A percentile compares a stretch with the other conserved stretches of the same genome.
Conservation (phyloP, 75 land plant species). For the Adiantum capillusveneris region DNA sequence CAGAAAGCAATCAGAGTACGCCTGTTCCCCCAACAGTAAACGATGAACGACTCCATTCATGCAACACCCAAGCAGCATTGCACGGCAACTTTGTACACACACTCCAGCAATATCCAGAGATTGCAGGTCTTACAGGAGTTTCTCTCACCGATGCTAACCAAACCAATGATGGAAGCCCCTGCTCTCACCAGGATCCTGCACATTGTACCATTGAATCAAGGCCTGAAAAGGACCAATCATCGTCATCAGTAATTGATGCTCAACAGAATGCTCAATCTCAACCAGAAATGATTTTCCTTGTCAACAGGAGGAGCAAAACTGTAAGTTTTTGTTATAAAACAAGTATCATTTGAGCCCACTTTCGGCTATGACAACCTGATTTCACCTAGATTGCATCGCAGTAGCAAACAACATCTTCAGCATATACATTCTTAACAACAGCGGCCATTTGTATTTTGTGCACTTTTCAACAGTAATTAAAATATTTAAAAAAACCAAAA, state of each 20-base stretch:
- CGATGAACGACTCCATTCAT: background rate
- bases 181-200: background rate
- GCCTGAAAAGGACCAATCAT: constrained; percentile 16
- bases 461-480: too few relatives aligned
- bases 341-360: background rate
- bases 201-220: background rate
- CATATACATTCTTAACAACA: too few relatives aligned
- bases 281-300: constrained; percentile 25
- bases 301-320: constrained; percentile 29
- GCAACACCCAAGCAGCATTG: background rate
- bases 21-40: background rate
- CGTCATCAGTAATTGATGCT: constrained; percentile 22
- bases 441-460: too few relatives aligned
- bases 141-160: background rate
- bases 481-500: too few relatives aligned
- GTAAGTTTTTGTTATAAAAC: constrained; percentile 1
- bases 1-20: background rate
- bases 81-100: background rate
- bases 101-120: background rate
- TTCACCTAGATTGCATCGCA: too few relatives aligned
- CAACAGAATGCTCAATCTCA: constrained; percentile 7
- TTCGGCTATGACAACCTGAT: background rate
- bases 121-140: background rate
- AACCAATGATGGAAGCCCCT: too few relatives aligned
- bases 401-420: too few relatives aligned